Base-by-base conservation (phyloP, 2,329 filamentous ascomycete genomes). In the Didymellaceae sp. region DNA sequence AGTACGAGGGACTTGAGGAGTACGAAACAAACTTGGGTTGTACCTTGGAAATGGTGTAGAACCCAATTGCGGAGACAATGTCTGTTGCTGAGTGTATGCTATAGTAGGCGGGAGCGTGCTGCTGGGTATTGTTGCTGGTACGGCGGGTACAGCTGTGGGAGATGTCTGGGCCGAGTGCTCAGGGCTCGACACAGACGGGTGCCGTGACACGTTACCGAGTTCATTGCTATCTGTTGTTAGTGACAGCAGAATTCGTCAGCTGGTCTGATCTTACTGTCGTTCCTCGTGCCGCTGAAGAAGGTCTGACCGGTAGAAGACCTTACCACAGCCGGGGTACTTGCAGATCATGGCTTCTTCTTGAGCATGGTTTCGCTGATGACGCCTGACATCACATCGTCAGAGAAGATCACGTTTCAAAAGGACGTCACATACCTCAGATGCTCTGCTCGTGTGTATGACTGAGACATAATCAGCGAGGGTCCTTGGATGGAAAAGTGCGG, bases 361-460 rank as follows among this genome's bases (percentile, higher is more conserved):
- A 25, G 71, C 72, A 55, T 79, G 77, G 47, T 79, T 79, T 45
- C 76, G 75, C 54, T 78, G 73, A 55, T 79, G 77, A 50, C 77
- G 74, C 57, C 77, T 78, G 45, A 13, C n/a, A 35, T 11, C 6
- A 3, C 2, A 8, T 8, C 6, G 26, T 59, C 38, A 58, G 45
- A 6, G n/a, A 9, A 9, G 10, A 18, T 14, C 1, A 5, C n/a
- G 6, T 3, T 5, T 6, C 8, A 3, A 13, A 26, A 18, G 6
- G 6, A 1, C 11, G 13, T n/a, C 6, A 14, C 59, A 35, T 58
- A 77, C 75, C 75, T 74, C 26, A 79, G 56, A 50, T 79, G 77
- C 56, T 79, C 77, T 17, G 75, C 76, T 28, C 77, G 70, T 10
- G 77, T 78, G 58, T 79, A 79, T 10, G 72, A 74, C 76, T 78